A percentile compares a stretch with the other conserved stretches of the same genome.
Evolutionary conservation across 1,139 yeast genomes (phyloP).

Genomic region (Suhomyces chickasaworum): DNA sequence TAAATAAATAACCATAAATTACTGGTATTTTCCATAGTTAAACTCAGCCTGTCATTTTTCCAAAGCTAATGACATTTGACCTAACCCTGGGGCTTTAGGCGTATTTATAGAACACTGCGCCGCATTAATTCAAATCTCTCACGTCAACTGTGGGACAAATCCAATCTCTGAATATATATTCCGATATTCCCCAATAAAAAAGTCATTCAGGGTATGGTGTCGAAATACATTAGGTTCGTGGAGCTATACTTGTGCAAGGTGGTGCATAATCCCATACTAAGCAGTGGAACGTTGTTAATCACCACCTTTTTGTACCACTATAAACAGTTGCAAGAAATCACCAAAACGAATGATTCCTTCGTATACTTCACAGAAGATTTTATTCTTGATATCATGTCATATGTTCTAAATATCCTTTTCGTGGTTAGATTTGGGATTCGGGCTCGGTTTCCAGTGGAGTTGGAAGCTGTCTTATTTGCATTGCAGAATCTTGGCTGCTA

Average conservation of each 20-base stretch:
- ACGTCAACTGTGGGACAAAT: not conserved
- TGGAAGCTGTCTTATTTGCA: conserved; percentile 21
- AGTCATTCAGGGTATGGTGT: not conserved
- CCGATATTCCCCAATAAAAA: not conserved
- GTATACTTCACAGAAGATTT: conserved; percentile 15
- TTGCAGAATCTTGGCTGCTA: conserved; percentile 21
- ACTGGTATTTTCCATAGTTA: too few species aligned
- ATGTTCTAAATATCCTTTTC: conserved; percentile 26
- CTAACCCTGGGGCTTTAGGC: not conserved
- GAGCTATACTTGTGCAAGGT: conserved; percentile 13
- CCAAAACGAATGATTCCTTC: conserved; percentile 4
- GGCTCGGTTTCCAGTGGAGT: conserved; percentile 9
- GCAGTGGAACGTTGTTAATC: conserved; percentile 6
- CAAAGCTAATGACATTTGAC: too few species aligned
- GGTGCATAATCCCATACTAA: conserved; percentile 17
- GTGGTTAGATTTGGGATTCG: conserved; percentile 23
- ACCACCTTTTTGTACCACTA: conserved; percentile 4
- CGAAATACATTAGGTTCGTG: conserved; percentile 9
- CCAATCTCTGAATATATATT: conserved; percentile 1
- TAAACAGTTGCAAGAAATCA: conserved; percentile 7
- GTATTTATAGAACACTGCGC: conserved; percentile 1
- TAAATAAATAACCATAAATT: too few species aligned
- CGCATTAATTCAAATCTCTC: not conserved
- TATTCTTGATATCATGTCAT: conserved; percentile 22
- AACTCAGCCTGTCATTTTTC: not conserved